Evolutionary conservation across 1,139 yeast genomes (phyloP).

Genomic region (Maudiozyma humilis): DNA sequence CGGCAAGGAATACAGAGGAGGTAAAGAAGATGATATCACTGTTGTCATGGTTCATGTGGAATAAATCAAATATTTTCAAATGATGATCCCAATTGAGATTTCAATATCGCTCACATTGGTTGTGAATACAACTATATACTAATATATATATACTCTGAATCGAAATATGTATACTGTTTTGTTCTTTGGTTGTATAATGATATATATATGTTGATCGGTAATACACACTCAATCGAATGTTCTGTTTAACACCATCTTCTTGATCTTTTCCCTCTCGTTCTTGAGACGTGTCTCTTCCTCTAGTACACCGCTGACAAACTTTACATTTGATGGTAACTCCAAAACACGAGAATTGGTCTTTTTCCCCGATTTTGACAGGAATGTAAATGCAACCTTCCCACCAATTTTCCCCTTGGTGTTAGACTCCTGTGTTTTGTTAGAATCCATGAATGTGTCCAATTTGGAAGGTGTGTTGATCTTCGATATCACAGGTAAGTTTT

Average conservation of each 20-base stretch:
- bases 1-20: conserved; percentile 72
- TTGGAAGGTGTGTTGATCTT: conserved; percentile 1
- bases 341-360: conserved; percentile 39
- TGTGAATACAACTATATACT: too few relatives aligned
- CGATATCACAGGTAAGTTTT: conserved; percentile 21
- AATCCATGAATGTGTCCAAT: too few relatives aligned
- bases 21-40: conserved; percentile 92
- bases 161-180: not conserved
- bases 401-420: conserved; percentile 7
- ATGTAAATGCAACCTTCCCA: conserved; percentile 39
- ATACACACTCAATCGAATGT: conserved; percentile 32
- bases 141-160: not conserved
- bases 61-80: too few relatives aligned
- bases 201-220: too few relatives aligned
- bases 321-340: conserved; percentile 41
- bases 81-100: too few relatives aligned
- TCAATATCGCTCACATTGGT: too few relatives aligned
- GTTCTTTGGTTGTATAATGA: too few relatives aligned
- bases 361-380: conserved; percentile 47
- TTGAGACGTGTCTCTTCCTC: conserved; percentile 33
- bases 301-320: conserved; percentile 39
- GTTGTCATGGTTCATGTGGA: conserved; percentile 60
- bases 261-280: conserved; percentile 34
- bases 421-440: too few relatives aligned
- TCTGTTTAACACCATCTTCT: conserved; percentile 31